Evolutionary conservation across 192 early-diverging fungal species (phyloP), one percentile per base, ranked within the genome.

Genomic region (Obelidium mucronatum): DNA sequence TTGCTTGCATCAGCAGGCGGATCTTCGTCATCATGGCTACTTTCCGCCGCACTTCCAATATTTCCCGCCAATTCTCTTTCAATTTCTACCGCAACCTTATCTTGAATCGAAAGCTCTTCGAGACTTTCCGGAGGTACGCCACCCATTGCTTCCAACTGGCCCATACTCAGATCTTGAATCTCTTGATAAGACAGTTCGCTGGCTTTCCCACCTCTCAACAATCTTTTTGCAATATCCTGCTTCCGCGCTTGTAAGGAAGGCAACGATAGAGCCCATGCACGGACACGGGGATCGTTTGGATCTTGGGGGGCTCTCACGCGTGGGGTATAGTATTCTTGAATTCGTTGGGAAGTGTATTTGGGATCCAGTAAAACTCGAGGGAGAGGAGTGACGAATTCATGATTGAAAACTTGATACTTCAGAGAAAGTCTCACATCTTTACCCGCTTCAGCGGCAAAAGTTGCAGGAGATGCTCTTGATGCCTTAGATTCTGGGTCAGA

Each of bases 371-470:
- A 13, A 4, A 35, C 61, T 19, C 61, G 61, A 19, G 61, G 31
- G 13, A 64, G 61, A 19, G 61, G 61, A 3, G 4, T 37, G 11
- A 64, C 61, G 35, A 64, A 64, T 17, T 64, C 61, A 11, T 26
- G 28, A 24, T 64, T 64, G 61, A 64, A 64, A 15, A 37, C 3
- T 58, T 24, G 55, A 8, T 58, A 22, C 8, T 58, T 22, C 13
- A 58, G 55, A 22, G 55, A 24, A 22, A 51, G 8, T 51, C 48
- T 22, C 0, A 48, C 19, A 19, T 48, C 44, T 6, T 15, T 48
- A 15, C 19, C 44, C 6, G 17, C 26, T 58, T 58, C 24, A 8
- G 6, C 24, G 5, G 55, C 6, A 26, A 0, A 0, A 26, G 8
- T 8, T 11, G 8, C 22, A 8, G 55, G 24, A 13, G 22, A 51